These are phyloP conservation scores for Coniochaeta sp. DNA, from an alignment of 2,329 filamentous ascomycete species.

Conservation along the genomic window DNA sequence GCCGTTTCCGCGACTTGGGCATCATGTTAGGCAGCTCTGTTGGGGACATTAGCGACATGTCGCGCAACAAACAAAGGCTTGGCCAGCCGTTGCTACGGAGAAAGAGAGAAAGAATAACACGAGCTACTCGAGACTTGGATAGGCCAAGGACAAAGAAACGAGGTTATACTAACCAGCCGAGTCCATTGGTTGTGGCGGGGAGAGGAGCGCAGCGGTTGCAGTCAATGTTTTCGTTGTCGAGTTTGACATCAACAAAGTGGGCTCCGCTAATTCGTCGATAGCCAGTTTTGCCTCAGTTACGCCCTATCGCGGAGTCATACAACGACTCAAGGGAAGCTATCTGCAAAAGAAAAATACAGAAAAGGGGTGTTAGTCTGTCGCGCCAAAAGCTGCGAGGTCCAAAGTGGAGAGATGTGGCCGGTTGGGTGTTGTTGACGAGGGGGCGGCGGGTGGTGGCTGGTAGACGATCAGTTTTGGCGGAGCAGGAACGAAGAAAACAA, in stretches of 20 bases:
- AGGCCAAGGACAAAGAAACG: not conserved
- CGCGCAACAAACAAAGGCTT: conserved; percentile 5
- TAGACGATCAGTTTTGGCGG: not conserved
- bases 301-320: not conserved
- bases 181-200: not conserved
- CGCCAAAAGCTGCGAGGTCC: not conserved
- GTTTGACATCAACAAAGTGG: conserved; percentile 3
- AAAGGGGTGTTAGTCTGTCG: not conserved
- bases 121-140: not conserved
- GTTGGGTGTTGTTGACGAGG: not conserved
- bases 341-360: not conserved
- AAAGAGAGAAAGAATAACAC: not conserved
- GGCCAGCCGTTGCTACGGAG: not conserved
- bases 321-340: not conserved
- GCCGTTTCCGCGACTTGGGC: conserved; percentile 40
- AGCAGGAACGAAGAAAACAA: not conserved
- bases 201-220: not conserved
- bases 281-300: not conserved
- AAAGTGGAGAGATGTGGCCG: not conserved
- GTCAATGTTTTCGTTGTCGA: conserved; percentile 3
- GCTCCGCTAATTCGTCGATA: not conserved
- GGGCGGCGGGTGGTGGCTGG: not conserved
- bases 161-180: conserved; percentile 1
- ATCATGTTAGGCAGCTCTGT: conserved; percentile 24
- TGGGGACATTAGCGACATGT: conserved; percentile 3